Evolutionary conservation across 352 stramenopile species (phyloP), one percentile per base, ranked within the genome.

Genomic region (Thraustochytrium sp.): DNA sequence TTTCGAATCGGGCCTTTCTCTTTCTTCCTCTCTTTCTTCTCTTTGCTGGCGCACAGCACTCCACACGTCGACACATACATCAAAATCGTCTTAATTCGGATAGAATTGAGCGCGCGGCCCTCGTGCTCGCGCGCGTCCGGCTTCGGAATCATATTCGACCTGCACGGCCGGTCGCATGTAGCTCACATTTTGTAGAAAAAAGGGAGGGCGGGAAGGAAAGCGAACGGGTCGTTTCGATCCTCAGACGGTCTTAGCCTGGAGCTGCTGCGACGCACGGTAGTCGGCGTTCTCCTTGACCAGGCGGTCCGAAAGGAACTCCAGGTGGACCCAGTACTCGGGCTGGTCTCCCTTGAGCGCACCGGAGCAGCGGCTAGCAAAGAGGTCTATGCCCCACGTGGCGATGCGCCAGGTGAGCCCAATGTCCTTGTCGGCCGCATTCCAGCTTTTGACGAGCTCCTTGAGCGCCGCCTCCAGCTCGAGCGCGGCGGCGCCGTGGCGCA

Each of bases 261-360:
- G 23, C 34, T n/a, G 18, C 65, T 77, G 11, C 46, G 8, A 18
- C 5, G 29, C 29, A 36, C 49, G 42, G 31, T 72, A 77, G 11
- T 75, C 23, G 29, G 9, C 31, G 51, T 80, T 80, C 49, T 80
- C 68, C n/a, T 29, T 23, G 21, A 61, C 16, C 13, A 80, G 68
- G 0, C 68, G 68, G 38, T 80, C 68, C 5, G 68, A 72, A 16
- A 80, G 68, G 2, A 26, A 80, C 53, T 80, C 68, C 21, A 61
- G 13, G 36, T 63, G 68, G 18, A 80, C 37, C 68, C 68, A 80
- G 53, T 75, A 61, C 68, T 80, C 44, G 9, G 68, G 68, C 53
- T 80, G 68, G 49, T 80, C 68, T 18, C 68, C 68, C 68, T 80
- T 80, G 68, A 80, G 48, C 34, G 40, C 48, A 18, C 46, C 68